A percentile compares a stretch with the other conserved stretches of the same genome.
Conservation (phyloP, 2,329 filamentous ascomycete genomes). For the Arthrobotrys iridis region DNA sequence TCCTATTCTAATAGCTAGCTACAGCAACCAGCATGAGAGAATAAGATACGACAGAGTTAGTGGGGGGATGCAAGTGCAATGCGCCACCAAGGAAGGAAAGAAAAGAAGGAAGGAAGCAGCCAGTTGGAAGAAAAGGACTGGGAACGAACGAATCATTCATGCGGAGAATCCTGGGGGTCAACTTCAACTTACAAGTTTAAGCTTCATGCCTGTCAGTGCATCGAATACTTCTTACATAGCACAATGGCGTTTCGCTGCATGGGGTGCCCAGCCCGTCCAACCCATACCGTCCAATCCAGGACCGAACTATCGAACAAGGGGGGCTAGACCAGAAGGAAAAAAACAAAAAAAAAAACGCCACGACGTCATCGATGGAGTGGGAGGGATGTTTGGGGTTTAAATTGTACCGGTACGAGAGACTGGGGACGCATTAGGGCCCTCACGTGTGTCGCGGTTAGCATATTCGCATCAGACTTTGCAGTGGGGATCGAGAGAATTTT, state of each 20-base stretch:
- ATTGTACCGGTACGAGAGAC: not conserved
- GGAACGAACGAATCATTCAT: slow-evolving; percentile 4
- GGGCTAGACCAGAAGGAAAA: not conserved
- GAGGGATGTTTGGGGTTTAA: not conserved
- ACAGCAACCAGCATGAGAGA: no score
- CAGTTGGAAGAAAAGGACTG: not conserved
- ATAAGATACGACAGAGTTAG: no score
- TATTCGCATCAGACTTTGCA: slow-evolving; percentile 13
- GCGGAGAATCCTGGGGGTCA: slow-evolving; percentile 1
- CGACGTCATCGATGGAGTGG: slow-evolving; percentile 38
- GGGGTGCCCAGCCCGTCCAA: not conserved
- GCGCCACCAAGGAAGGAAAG: not conserved
- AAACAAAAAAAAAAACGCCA: slow-evolving; percentile 16
- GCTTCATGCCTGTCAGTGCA: not conserved
- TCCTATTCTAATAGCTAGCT: no score
- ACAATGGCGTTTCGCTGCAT: no score
- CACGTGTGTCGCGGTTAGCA: slow-evolving; percentile 9
- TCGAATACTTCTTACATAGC: no score
- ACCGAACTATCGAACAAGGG: not conserved
- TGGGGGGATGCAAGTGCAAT: no score
- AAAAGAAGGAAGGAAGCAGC: not conserved
- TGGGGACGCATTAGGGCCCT: not conserved
- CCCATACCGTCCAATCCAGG: no score
- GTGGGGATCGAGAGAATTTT: slow-evolving; percentile 20
- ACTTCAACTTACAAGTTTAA: no score